Base-by-base conservation (phyloP, 805 yeast species). In the Torulaspora microellipsoides region DNA sequence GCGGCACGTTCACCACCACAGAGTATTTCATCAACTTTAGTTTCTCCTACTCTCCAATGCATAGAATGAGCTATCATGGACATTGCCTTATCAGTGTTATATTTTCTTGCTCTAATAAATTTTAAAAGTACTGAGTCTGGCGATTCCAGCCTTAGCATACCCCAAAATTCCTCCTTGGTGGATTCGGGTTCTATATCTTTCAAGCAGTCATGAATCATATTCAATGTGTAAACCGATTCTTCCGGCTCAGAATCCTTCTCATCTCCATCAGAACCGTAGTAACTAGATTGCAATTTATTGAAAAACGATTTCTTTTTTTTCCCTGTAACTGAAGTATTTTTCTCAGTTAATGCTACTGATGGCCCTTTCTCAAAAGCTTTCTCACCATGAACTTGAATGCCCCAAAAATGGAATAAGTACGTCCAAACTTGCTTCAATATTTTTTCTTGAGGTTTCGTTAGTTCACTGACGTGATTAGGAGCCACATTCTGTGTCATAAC, bases 31-130 rank as follows among this genome's bases (percentile, higher is more conserved):
- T 86, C 88, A 27, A 82, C 80, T 7, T 78, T 69, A 43, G 73
- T 72, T 48, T 77, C 84, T 33, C 73, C 71, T 12, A 69, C 49
- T 59, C 97, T 79, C 95, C 96, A 90, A 48, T 76, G 71, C 52
- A 87, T 62, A 5, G 95, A 81, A 48, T 75, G 71, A n/a, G 82
- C 72, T 39, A 87, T 58, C 95, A 89, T 88, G 15, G 70, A 69
- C 44, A 85, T 60, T 0, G 88, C 73, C 56, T 80, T 77, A 53
- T 79, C 82, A 15, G 81, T 72, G 51, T 84, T 79, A 82, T 88
- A 88, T 66, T 88, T 88, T 66, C 96, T 80, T 31, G 96, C 96
- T 54, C 95, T 75, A 20, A 86, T 66, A 56, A 83, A 90, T 56
- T 95, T 76, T 57, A 90, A 71, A 27, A 87, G 39, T 52, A 82